Evolutionary conservation across 352 stramenopile genomes (phyloP), one percentile per base, ranked within the genome.

Genomic region (Pythium insidiosum): DNA sequence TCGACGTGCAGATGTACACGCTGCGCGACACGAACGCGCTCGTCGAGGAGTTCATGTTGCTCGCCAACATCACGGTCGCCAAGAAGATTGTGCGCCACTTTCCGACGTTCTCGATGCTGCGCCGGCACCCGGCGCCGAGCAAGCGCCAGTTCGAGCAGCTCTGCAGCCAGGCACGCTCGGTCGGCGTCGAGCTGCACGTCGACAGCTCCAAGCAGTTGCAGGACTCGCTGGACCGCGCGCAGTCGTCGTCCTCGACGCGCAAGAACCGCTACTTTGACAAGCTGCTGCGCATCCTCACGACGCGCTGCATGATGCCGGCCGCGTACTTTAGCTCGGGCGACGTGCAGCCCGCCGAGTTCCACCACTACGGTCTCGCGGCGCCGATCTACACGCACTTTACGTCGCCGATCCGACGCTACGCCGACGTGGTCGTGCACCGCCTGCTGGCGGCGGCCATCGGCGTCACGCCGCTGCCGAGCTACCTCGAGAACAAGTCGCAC

Each of bases 11-110:
- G 20, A 71, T 86, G 22, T 97, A 97, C 47, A 75, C 94, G 47
- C 89, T 84, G 38, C 56, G 94, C 21, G 91, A 97, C 61, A 97
- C 97, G 48, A 86, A 97, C 60, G 63, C 81, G 35, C 97, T 87
- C 34, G 95, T 97, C 40, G 88, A 87, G 0, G 89, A 97, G 63
- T 63, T 96, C 31, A 96, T 96, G 88, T 97, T 97, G 39, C 66
- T 97, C 18, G 88, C 91, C 18, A 97, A 97, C 45, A 72, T 63
- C 13, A 88, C 63, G 30, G 88, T 97, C 3, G 91, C 91, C 13
- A 68, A 73, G 35, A 81, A 73, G 33, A 94, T 97, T 21, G 72
- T 84, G 34, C 45, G 78, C n/a, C 50, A 56, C 24, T 95, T 95
- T 43, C 90, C 90, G 5, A 69, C 76, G 5, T 74, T 77, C 22